Evolutionary conservation across 352 stramenopile species (phyloP).

Genomic region (Phytophthora boehmeriae): DNA sequence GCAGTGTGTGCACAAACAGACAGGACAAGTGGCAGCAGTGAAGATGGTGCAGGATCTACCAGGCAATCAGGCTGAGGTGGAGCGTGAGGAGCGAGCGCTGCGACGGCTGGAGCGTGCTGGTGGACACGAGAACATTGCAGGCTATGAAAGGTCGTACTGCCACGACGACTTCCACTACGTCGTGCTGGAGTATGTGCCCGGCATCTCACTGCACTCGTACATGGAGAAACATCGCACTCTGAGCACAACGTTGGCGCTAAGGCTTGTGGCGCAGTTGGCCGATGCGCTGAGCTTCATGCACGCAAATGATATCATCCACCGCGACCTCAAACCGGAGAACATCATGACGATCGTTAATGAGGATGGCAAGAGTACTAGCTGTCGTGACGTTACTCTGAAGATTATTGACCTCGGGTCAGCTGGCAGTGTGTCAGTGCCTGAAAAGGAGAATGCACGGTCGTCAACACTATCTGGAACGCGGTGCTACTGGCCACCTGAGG

Average conservation of each 20-base stretch:
- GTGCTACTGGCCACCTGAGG: constrained; percentile 87
- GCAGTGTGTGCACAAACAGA: constrained; percentile 72
- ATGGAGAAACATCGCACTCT: constrained; percentile 62
- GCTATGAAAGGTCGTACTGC: constrained; percentile 64
- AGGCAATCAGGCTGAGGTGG: constrained; percentile 62
- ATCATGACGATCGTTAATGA: constrained; percentile 61
- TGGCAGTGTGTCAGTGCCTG: constrained; percentile 28
- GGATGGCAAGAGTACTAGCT: constrained; percentile 3
- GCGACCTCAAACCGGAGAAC: constrained; percentile 92
- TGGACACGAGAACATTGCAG: constrained; percentile 69
- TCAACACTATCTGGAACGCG: constrained; percentile 73
- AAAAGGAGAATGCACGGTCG: constrained; percentile 21
- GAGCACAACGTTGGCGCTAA: constrained; percentile 45
- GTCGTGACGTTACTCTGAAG: constrained; percentile 57
- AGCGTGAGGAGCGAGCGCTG: constrained; percentile 64
- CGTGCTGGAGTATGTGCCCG: constrained; percentile 76
- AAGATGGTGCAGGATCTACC: constrained; percentile 79
- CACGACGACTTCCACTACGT: constrained; percentile 87
- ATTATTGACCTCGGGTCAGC: constrained; percentile 91
- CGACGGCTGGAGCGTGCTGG: constrained; percentile 53
- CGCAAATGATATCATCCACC: constrained; percentile 67
- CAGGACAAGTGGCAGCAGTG: constrained; percentile 65
- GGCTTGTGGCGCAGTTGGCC: constrained; percentile 66
- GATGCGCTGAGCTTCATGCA: constrained; percentile 78
- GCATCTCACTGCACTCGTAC: constrained; percentile 73